Evolutionary conservation across 345 rosid genomes (phyloP).

Genomic region (Eutrema yunnanense): DNA sequence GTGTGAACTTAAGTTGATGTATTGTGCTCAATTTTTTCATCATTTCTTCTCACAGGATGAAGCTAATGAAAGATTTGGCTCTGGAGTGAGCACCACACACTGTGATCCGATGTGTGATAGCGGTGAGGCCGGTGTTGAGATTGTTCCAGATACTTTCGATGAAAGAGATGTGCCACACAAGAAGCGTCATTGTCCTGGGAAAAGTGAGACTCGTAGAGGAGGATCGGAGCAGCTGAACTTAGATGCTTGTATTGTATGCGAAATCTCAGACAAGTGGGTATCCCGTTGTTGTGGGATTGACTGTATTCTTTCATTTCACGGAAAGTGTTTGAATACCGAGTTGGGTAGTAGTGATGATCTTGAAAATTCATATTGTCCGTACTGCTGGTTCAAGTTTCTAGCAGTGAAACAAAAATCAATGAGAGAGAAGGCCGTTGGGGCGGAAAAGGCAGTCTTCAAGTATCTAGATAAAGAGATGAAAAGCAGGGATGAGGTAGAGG

Average conservation of each 20-base stretch:
- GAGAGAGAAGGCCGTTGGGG: neutral
- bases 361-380: conserved; percentile 15
- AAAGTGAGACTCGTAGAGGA: neutral
- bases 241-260: conserved; percentile 26
- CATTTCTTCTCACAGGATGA: conserved; percentile 14
- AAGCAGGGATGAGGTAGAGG: neutral
- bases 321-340: conserved; percentile 17
- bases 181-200: conserved; percentile 18
- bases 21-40: neutral
- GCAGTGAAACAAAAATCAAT: neutral
- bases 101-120: neutral
- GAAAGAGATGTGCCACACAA: conserved; percentile 12
- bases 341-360: conserved; percentile 1
- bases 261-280: neutral
- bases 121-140: conserved; percentile 2
- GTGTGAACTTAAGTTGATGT: neutral
- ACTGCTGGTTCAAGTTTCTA: conserved; percentile 18
- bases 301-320: conserved; percentile 18
- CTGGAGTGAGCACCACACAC: neutral
- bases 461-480: conserved; percentile 10
- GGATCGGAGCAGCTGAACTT: neutral
- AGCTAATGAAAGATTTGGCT: neutral
- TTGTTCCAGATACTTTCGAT: conserved; percentile 6
- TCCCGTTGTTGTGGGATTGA: neutral
- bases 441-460: conserved; percentile 13